These are phyloP conservation scores for Middelhovenomyces tepae DNA, from an alignment of 805 yeast genomes.

Conservation along the genomic window DNA sequence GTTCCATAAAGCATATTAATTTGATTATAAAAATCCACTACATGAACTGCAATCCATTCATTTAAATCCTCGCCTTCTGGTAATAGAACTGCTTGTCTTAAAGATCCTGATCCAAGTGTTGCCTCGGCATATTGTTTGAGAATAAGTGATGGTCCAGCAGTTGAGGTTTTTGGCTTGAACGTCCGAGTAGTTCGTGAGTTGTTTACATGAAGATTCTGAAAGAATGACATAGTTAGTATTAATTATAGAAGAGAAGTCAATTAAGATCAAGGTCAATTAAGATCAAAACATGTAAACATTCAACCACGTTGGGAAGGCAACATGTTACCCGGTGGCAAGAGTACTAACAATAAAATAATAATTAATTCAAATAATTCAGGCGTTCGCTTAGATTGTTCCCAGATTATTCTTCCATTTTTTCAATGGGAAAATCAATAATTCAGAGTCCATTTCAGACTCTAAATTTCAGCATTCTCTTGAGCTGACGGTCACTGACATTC, in stretches of 20 bases:
- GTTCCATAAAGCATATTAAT: slow-evolving; percentile 94
- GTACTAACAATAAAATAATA: no score
- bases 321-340: no score
- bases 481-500: no score
- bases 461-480: no score
- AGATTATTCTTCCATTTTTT: no score
- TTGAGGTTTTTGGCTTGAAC: slow-evolving; percentile 26
- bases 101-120: slow-evolving; percentile 84
- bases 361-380: no score
- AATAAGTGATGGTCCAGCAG: slow-evolving; percentile 26
- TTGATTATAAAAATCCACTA: slow-evolving; percentile 95
- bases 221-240: slow-evolving; percentile 7
- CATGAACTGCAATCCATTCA: slow-evolving; percentile 96
- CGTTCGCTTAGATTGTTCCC: no score
- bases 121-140: slow-evolving; percentile 86
- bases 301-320: no score
- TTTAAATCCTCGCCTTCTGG: slow-evolving; percentile 87
- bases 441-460: no score
- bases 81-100: slow-evolving; percentile 85
- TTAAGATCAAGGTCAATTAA: no score
- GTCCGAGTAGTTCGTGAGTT: slow-evolving; percentile 27
- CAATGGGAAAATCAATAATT: no score
- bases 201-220: slow-evolving; percentile 8
- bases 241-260: not conserved
- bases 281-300: no score